Base-by-base conservation (phyloP, 208 protist species). In the Wallacemonas rigidus region DNA sequence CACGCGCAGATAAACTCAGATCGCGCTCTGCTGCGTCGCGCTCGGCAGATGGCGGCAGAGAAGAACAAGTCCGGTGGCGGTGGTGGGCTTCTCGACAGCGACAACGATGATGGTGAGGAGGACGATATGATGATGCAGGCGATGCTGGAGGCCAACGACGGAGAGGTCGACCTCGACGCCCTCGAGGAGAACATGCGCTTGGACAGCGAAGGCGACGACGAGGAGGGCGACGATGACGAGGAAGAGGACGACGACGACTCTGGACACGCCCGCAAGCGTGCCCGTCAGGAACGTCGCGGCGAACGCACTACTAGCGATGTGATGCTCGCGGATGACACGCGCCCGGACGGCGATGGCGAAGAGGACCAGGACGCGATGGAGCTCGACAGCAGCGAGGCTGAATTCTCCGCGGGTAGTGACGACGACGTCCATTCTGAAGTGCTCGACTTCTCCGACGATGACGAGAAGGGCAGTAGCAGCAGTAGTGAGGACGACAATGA, bases 391-490 rank as follows among this genome's bases (percentile, higher is more conserved):
- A 73, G 51, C 36, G 51, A 44, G 17, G 55, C 70, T 26, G 76
- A 83, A 8, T 83, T 79, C 62, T 74, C 70, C 17, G 47, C 45
- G 0, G 72, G 67, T 39, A 77, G 75, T 55, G 81, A 89, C 26
- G 85, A 87, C n/a, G 77, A 81, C 1, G 75, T 81, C 15, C 63
- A 79, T 68, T 77, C 74, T 17, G 55, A 70, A 0, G 72, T 67
- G 12, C 50, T 75, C 39, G 71, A 75, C 51, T 61, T 75, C 55
- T 69, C 47, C 11, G 48, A 35, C 6, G 56, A 64, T 1, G 71
- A 80, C 12, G 64, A 71, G 7, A 60, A 58, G 17, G 68, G 62
- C 36, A 58, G 75, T 43, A 54, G 69, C 9, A 58, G 57, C 57
- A 47, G 36, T 47, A 45, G 51, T 11, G 78, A 68, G 14, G 68